A percentile compares a stretch with the other conserved stretches of the same genome.
These are phyloP conservation scores for Phellinidium pouzarii DNA, from an alignment of 1,284 basidiomycete genomes.

Conservation along the genomic window DNA sequence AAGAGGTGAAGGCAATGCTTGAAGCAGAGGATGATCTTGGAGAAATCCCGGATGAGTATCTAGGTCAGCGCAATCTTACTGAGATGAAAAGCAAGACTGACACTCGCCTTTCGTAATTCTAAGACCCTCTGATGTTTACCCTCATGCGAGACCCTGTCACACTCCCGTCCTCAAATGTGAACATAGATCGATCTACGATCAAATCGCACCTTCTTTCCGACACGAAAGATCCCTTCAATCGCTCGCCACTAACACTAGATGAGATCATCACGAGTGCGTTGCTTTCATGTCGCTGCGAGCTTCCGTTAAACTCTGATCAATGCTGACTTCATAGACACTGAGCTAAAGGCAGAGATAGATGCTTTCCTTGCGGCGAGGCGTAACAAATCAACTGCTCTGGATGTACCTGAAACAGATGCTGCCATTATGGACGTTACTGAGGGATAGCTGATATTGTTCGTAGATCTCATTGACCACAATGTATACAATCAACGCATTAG, in stretches of 20 bases:
- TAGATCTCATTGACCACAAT: too few species aligned
- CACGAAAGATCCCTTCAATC: slow-evolving; percentile 87
- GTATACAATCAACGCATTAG: too few species aligned
- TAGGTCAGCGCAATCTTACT: slow-evolving; percentile 46
- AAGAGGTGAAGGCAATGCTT: slow-evolving; percentile 70
- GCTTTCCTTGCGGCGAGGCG: slow-evolving; percentile 49
- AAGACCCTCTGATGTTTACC: slow-evolving; percentile 90
- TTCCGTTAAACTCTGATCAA: not conserved
- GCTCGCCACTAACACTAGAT: slow-evolving; percentile 70
- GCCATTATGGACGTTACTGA: slow-evolving; percentile 31
- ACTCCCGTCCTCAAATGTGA: slow-evolving; percentile 76
- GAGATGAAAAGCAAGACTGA: not conserved
- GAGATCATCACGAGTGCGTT: slow-evolving; percentile 71
- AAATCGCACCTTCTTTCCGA: slow-evolving; percentile 93
- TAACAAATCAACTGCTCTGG: slow-evolving; percentile 27
- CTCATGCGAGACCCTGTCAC: slow-evolving; percentile 96
- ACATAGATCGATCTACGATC: slow-evolving; percentile 90
- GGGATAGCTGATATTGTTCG: slow-evolving; percentile 1
- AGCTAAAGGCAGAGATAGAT: slow-evolving; percentile 59
- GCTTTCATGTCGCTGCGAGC: not conserved
- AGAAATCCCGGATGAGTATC: slow-evolving; percentile 93
- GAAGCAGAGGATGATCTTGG: slow-evolving; percentile 90
- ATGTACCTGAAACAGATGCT: slow-evolving; percentile 21
- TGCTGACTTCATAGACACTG: slow-evolving; percentile 36
- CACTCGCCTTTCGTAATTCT: slow-evolving; percentile 10